Evolutionary conservation across 768 basidiomycete species (phyloP).

Genomic region (Hygrophorus pudorinus): DNA sequence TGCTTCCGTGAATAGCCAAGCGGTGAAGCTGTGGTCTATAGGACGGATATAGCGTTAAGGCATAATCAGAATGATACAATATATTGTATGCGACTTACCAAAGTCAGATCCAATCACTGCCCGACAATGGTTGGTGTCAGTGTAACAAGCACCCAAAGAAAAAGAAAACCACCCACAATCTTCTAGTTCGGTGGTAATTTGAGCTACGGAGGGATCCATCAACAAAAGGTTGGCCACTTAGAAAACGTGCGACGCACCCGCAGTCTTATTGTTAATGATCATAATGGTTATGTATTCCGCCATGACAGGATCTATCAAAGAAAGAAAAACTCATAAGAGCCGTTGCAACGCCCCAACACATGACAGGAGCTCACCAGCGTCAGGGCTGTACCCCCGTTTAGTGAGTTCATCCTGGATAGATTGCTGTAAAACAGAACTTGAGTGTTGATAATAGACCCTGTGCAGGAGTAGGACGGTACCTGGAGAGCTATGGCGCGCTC

Average conservation of each 20-base stretch:
- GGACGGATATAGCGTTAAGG: constrained; percentile 5
- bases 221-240: neutral
- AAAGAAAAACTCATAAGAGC: constrained; percentile 8
- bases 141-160: neutral
- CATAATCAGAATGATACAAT: no score
- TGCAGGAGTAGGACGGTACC: constrained; percentile 23
- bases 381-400: constrained; percentile 61
- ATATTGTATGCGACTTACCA: constrained; percentile 34
- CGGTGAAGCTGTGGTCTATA: constrained; percentile 72
- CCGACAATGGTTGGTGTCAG: neutral
- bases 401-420: constrained; percentile 75
- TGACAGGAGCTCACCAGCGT: constrained; percentile 48
- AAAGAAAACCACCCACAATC: constrained; percentile 44
- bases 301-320: constrained; percentile 87
- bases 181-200: constrained; percentile 82
- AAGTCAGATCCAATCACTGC: constrained; percentile 73
- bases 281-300: constrained; percentile 93
- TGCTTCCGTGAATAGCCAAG: constrained; percentile 81
- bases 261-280: constrained; percentile 87
- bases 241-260: constrained; percentile 35
- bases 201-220: constrained; percentile 34
- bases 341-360: constrained; percentile 1
- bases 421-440: constrained; percentile 33
- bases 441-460: constrained; percentile 7
- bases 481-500: constrained; percentile 66